phyloP scores from a whole-genome alignment of 2,329 filamentous ascomycete species.

The Anthostomella pinea region DNA sequence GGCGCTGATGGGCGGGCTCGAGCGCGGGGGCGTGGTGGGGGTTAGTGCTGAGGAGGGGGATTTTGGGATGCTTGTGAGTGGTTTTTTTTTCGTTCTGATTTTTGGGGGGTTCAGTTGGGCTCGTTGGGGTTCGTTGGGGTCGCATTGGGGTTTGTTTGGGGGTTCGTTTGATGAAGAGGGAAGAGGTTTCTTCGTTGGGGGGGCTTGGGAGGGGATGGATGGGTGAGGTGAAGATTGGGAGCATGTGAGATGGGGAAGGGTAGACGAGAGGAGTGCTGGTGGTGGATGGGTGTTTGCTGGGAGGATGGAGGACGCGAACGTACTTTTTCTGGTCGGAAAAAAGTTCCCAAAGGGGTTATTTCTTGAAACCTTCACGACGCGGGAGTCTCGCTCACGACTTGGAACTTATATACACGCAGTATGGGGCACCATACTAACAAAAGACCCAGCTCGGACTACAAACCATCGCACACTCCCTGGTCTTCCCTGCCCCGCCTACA shows the following conservation, averaged over 20 bases:
- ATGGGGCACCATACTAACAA: too few species aligned
- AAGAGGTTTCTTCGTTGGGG: not conserved
- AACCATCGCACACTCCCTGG: slow-evolving; percentile 41
- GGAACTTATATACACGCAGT: too few species aligned
- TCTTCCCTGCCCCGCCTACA: too few species aligned
- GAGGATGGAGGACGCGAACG: not conserved
- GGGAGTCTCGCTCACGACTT: too few species aligned
- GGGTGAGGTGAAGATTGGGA: not conserved
- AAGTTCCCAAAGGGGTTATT: too few species aligned
- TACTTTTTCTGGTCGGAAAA: too few species aligned
- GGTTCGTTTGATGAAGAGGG: not conserved
- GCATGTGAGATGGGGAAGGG: not conserved
- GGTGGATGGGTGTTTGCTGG: not conserved
- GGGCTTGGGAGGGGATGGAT: not conserved
- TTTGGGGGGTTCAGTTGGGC: too few species aligned
- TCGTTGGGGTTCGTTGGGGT: too few species aligned
- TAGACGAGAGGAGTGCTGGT: not conserved
- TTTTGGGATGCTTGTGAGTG: slow-evolving; percentile 46
- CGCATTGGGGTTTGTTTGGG: not conserved
- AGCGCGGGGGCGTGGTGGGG: slow-evolving; percentile 51
- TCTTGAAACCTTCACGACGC: too few species aligned
- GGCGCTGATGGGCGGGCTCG: slow-evolving; percentile 43
- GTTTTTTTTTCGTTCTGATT: slow-evolving; percentile 9
- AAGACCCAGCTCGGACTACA: slow-evolving; percentile 49
- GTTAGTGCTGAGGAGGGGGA: slow-evolving; percentile 51